Base-by-base conservation (phyloP, 768 basidiomycete species). In the Rhodotorula graminis region DNA sequence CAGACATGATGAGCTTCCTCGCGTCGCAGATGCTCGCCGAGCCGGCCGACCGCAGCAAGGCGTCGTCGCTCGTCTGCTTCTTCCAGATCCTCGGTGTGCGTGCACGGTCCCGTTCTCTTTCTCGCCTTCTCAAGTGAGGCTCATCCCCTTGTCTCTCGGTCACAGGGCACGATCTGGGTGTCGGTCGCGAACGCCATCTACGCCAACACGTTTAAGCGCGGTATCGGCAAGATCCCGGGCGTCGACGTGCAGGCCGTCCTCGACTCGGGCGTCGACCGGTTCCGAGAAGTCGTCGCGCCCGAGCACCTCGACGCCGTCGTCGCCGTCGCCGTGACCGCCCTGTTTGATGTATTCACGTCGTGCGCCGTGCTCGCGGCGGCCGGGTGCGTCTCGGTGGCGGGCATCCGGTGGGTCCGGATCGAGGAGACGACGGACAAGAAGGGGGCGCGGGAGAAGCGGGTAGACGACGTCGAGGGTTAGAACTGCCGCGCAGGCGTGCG, bases 1-100 rank as follows among this genome's bases (percentile, higher is more conserved):
- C 12, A 46, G 67, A 67, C 66, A 74, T 70, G 69, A 55, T 71
- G 50, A 29, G 53, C 12, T 73, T 69, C 72, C 44, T 73, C 21
- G 72, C 68, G 33, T 61, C 42, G 15, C 71, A 44, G 25, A 69
- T 58, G 61, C 61, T 63, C 19, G 29, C 46, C 23, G 50, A 61
- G 27, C 42, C 25, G 19, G 44, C 27, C 23, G 69, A 67, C 65
- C n/a, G 50, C 18, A 37, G 44, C n/a, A 66, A 65, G 53, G 61
- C 61, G 31, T 62, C 69, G 14, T 62, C 69, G 18, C 63, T 66
- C 40, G 72, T 73, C 4, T 70, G 69, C 62, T 74, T 70, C 66
- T 61, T 40, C 31, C 73, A 74, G 59, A 71, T 70, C 55, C 63
- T 63, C 27, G 67, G 69, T 19, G 73, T 55, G 53, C 53, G 53